These are phyloP conservation scores for Phyllosticta citrichinensis DNA, from an alignment of 2,329 filamentous ascomycete species.

Conservation along the genomic window DNA sequence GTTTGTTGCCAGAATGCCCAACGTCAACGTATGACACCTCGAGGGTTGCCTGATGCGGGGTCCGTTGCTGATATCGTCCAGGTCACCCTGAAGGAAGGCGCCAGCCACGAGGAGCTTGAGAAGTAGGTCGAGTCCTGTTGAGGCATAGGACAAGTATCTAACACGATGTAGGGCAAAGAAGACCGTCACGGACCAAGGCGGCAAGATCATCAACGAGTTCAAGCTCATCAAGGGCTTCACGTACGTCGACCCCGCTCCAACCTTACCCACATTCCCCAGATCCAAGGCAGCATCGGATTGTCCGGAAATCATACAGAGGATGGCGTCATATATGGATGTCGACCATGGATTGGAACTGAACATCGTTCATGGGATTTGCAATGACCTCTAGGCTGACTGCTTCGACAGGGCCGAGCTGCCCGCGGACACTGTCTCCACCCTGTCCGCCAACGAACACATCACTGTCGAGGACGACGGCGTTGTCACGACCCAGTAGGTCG, in stretches of 20 bases:
- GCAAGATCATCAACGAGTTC: slow-evolving; percentile 73
- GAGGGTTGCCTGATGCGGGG: neutral
- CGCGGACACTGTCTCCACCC: slow-evolving; percentile 53
- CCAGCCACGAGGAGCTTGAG: slow-evolving; percentile 55
- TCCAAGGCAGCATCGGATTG: neutral
- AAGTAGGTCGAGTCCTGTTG: slow-evolving; percentile 41
- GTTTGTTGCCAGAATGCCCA: slow-evolving; percentile 22
- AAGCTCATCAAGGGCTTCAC: slow-evolving; percentile 84
- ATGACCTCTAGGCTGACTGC: neutral
- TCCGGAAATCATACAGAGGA: neutral
- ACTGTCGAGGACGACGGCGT: slow-evolving; percentile 67
- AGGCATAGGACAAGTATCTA: neutral
- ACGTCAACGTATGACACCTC: slow-evolving; percentile 23
- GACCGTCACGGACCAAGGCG: slow-evolving; percentile 62
- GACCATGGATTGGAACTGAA: neutral
- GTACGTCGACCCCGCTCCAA: slow-evolving; percentile 44
- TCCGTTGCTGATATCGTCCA: slow-evolving; percentile 28
- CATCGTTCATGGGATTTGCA: neutral
- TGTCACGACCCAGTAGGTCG: slow-evolving; percentile 59
- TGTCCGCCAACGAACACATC: slow-evolving; percentile 62
- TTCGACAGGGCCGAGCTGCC: slow-evolving; percentile 59
- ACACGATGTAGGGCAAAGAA: slow-evolving; percentile 57
- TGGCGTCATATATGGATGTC: neutral
- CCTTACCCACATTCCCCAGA: neutral
- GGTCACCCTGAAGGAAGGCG: slow-evolving; percentile 71